A percentile compares a stretch with the other conserved stretches of the same genome.
These are phyloP conservation scores for Neurospora sp. DNA, from an alignment of 495 filamentous ascomycete species.

Conservation along the genomic window DNA sequence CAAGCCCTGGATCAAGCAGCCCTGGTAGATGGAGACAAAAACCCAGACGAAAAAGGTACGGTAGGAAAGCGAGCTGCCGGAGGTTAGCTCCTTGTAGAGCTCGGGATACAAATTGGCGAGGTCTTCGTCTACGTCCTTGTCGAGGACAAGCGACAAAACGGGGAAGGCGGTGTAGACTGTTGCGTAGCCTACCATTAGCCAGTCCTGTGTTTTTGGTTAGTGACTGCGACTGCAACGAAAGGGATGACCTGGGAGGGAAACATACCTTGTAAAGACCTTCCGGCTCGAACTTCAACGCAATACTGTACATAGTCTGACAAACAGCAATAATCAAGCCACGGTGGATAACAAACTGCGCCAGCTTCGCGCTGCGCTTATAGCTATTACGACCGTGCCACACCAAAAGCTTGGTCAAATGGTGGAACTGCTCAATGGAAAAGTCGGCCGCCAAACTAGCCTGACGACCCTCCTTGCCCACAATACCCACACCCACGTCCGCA, in stretches of 20 bases:
- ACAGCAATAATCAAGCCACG: conserved; percentile 89
- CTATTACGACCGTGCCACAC: conserved; percentile 97
- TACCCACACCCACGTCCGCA: conserved; percentile 93
- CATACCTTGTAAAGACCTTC: conserved; percentile 70
- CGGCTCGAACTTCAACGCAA: conserved; percentile 82
- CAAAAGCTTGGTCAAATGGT: conserved; percentile 88
- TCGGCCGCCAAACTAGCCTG: conserved; percentile 93
- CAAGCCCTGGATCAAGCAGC: conserved; percentile 83
- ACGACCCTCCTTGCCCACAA: conserved; percentile 94
- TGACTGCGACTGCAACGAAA: not conserved
- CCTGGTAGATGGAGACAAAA: conserved; percentile 90
- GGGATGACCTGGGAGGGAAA: not conserved
- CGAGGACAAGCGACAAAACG: conserved; percentile 91
- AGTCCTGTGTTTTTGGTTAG: conserved; percentile 47
- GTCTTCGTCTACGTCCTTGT: conserved; percentile 87
- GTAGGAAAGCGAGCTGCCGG: conserved; percentile 75
- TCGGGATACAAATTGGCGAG: conserved; percentile 94
- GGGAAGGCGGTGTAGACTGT: conserved; percentile 92
- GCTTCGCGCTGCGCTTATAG: conserved; percentile 91
- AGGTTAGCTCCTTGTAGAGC: conserved; percentile 89
- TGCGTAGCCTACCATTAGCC: conserved; percentile 95
- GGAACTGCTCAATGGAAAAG: conserved; percentile 91
- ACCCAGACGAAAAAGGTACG: conserved; percentile 96
- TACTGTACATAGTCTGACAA: conserved; percentile 95
- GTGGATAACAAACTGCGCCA: conserved; percentile 97